phyloP scores from a whole-genome alignment of 116 monocot genomes.

The Trichopus zeylanicus region DNA sequence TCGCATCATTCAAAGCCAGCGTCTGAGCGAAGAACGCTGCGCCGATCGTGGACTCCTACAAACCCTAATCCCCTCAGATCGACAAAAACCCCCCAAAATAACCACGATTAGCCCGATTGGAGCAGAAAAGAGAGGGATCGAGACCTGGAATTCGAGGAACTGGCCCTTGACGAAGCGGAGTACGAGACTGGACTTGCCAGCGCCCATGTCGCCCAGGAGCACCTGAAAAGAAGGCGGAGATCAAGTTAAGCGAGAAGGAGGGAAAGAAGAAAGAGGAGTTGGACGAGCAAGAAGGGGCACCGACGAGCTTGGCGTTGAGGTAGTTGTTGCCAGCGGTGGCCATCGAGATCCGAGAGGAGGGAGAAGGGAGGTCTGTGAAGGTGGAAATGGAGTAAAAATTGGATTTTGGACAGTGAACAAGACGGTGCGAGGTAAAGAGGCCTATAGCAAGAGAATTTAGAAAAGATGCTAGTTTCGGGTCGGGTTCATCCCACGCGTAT shows the following conservation, averaged over 20 bases:
- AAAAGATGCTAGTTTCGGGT: no score
- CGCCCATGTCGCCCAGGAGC: slow-evolving; percentile 89
- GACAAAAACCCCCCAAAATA: neutral
- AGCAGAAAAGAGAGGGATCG: neutral
- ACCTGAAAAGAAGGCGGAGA: slow-evolving; percentile 38
- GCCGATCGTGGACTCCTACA: slow-evolving; percentile 91
- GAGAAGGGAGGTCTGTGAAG: no score
- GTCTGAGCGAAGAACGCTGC: slow-evolving; percentile 98
- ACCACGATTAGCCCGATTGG: neutral
- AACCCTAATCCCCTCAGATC: neutral
- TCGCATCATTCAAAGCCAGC: slow-evolving; percentile 72
- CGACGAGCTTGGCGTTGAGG: slow-evolving; percentile 60
- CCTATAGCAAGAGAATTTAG: no score
- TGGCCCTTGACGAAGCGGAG: slow-evolving; percentile 97
- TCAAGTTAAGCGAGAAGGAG: neutral
- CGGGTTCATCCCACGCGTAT: no score
- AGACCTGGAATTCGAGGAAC: slow-evolving; percentile 91
- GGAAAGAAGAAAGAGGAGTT: neutral
- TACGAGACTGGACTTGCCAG: slow-evolving; percentile 93
- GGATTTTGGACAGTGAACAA: no score
- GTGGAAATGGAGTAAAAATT: no score
- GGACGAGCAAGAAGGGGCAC: neutral
- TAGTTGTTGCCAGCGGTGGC: slow-evolving; percentile 40
- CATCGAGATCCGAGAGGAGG: no score
- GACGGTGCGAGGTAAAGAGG: no score